Conservation (phyloP, 495 filamentous ascomycete genomes). For the Evernia prunastri region DNA sequence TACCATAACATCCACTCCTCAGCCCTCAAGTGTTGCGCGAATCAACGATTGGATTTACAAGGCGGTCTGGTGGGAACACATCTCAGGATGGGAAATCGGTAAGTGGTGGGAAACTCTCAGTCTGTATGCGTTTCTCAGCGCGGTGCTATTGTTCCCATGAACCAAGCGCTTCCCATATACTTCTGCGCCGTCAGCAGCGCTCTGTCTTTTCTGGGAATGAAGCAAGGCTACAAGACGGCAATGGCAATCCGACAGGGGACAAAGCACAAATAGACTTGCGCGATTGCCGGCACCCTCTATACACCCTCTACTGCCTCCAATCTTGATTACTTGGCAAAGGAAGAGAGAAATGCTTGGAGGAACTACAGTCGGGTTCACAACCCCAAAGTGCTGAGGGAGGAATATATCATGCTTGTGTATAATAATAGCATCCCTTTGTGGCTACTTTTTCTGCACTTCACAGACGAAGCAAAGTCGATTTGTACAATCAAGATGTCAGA, state of each 20-base stretch:
- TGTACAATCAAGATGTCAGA: not conserved
- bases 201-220: not conserved
- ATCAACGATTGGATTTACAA: not conserved
- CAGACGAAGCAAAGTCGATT: not conserved
- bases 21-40: not conserved
- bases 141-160: not conserved
- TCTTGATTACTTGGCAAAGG: not conserved
- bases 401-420: not conserved
- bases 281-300: not conserved
- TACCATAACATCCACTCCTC: not conserved
- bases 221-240: not conserved
- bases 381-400: not conserved
- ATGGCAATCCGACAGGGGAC: not conserved
- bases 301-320: not conserved
- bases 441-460: not conserved
- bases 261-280: not conserved
- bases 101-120: slow-evolving; percentile 11
- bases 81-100: slow-evolving; percentile 22
- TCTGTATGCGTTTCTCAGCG: not conserved
- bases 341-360: not conserved
- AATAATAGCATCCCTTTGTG: not conserved
- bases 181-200: not conserved
- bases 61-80: slow-evolving; percentile 7
- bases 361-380: not conserved
- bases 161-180: not conserved